phyloP scores from a whole-genome alignment of 305 asterid species.

The Plantago rigida region DNA sequence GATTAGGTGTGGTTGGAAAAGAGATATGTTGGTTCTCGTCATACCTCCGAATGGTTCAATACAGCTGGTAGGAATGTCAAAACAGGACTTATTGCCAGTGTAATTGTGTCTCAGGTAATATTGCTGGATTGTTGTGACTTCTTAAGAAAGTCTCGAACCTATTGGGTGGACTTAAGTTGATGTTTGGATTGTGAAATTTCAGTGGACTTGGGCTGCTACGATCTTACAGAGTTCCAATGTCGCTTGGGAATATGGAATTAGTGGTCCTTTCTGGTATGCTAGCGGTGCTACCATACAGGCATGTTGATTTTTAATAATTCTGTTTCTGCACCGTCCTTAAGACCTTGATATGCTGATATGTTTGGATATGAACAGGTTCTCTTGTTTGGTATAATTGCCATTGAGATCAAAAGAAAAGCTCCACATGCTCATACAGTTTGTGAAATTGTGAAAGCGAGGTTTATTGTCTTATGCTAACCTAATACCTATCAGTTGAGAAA shows the following conservation, averaged over 20 bases:
- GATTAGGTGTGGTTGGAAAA: slow-evolving; percentile 82
- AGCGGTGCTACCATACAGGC: slow-evolving; percentile 93
- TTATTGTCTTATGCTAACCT: not conserved
- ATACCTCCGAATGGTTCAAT: slow-evolving; percentile 91
- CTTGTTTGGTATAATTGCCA: slow-evolving; percentile 80
- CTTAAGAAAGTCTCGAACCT: not conserved
- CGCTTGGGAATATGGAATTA: slow-evolving; percentile 84
- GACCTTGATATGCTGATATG: slow-evolving; percentile 5
- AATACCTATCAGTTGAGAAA: not conserved
- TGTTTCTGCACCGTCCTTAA: not conserved
- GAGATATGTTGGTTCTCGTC: slow-evolving; percentile 75
- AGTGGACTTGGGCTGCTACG: slow-evolving; percentile 99
- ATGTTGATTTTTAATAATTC: slow-evolving; percentile 9
- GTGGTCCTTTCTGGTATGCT: slow-evolving; percentile 97
- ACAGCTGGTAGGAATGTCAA: slow-evolving; percentile 88
- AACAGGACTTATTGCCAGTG: slow-evolving; percentile 91
- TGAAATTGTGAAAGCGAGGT: slow-evolving; percentile 86
- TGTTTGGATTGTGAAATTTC: slow-evolving; percentile 20
- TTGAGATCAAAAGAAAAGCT: slow-evolving; percentile 86
- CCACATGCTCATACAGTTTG: slow-evolving; percentile 86
- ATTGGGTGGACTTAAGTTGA: not conserved
- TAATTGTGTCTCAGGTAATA: slow-evolving; percentile 78
- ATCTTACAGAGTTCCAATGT: slow-evolving; percentile 91
- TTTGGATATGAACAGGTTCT: slow-evolving; percentile 44
- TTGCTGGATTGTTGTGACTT: not conserved